Evolutionary conservation across 768 basidiomycete genomes (phyloP).

Genomic region (Piloderma croceum): DNA sequence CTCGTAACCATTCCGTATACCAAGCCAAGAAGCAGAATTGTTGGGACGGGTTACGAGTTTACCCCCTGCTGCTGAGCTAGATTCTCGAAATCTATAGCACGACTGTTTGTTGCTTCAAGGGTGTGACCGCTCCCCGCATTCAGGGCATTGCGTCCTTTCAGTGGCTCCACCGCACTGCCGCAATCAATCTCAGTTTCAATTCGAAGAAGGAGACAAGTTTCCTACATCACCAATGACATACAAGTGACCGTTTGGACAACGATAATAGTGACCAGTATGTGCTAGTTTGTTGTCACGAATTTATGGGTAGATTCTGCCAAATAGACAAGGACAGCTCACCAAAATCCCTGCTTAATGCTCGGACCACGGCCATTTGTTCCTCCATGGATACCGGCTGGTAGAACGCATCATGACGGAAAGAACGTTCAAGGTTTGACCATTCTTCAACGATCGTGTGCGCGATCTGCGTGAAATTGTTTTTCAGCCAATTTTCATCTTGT

Average conservation of each 20-base stretch:
- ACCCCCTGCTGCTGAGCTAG: too few species aligned
- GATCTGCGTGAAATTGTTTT: slow-evolving; percentile 33
- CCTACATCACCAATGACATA: slow-evolving; percentile 55
- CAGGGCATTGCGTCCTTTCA: slow-evolving; percentile 44
- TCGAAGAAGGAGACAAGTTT: not conserved
- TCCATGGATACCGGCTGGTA: slow-evolving; percentile 49
- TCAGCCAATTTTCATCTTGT: slow-evolving; percentile 35
- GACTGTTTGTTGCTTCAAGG: slow-evolving; percentile 38
- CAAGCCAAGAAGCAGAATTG: too few species aligned
- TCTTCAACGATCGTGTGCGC: slow-evolving; percentile 38
- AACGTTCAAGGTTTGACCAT: slow-evolving; percentile 38
- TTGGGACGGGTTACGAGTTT: too few species aligned
- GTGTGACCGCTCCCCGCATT: slow-evolving; percentile 46
- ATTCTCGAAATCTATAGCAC: slow-evolving; percentile 41
- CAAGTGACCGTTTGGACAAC: slow-evolving; percentile 54
- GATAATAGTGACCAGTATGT: slow-evolving; percentile 42
- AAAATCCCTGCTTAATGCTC: slow-evolving; percentile 46
- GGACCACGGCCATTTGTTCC: slow-evolving; percentile 47
- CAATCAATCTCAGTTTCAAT: slow-evolving; percentile 1
- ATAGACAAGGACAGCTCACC: slow-evolving; percentile 25
- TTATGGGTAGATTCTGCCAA: not conserved
- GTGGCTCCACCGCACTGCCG: slow-evolving; percentile 56
- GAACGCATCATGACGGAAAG: slow-evolving; percentile 38
- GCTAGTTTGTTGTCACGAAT: slow-evolving; percentile 18
- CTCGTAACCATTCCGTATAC: too few species aligned